Evolutionary conservation across 352 stramenopile genomes (phyloP).

Genomic region (Halophytophthora polymorphica): DNA sequence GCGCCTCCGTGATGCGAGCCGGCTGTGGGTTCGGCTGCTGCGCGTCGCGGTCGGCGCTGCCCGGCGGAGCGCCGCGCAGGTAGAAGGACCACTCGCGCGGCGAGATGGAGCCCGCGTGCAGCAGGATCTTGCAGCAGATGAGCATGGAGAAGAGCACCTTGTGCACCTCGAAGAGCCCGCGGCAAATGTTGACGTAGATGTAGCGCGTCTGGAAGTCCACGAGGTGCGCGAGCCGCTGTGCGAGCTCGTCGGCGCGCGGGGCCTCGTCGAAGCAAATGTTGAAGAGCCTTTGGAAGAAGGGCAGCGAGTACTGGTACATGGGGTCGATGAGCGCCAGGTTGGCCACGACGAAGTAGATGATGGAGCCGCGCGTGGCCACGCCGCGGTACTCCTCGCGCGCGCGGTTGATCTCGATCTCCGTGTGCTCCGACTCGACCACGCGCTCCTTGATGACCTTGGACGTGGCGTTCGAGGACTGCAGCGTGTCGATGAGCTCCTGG

Average conservation of each 20-base stretch:
- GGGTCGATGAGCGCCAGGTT: slow-evolving; percentile 91
- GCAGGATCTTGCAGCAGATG: slow-evolving; percentile 94
- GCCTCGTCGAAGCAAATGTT: slow-evolving; percentile 89
- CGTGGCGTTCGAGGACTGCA: slow-evolving; percentile 85
- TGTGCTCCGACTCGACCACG: slow-evolving; percentile 88
- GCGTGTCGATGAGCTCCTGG: slow-evolving; percentile 84
- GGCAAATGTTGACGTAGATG: slow-evolving; percentile 94
- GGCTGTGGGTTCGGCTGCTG: slow-evolving; percentile 59
- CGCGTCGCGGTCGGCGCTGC: slow-evolving; percentile 10
- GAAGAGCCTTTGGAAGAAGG: slow-evolving; percentile 92
- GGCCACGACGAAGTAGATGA: slow-evolving; percentile 95
- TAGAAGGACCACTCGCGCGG: slow-evolving; percentile 88
- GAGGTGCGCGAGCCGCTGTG: slow-evolving; percentile 70
- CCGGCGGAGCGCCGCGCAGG: slow-evolving; percentile 57
- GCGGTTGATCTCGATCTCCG: slow-evolving; percentile 89
- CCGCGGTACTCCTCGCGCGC: slow-evolving; percentile 89
- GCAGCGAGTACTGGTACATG: slow-evolving; percentile 96
- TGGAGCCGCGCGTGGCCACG: slow-evolving; percentile 88
- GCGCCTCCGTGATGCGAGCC: slow-evolving; percentile 57
- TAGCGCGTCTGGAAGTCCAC: slow-evolving; percentile 88
- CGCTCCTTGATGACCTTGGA: slow-evolving; percentile 88
- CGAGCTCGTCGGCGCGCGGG: slow-evolving; percentile 48
- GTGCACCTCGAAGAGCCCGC: slow-evolving; percentile 92
- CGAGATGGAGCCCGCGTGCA: slow-evolving; percentile 72
- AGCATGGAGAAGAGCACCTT: slow-evolving; percentile 94